These are phyloP conservation scores for Micractinium conductrix DNA, from an alignment of 139 green algal species.

Conservation along the genomic window DNA sequence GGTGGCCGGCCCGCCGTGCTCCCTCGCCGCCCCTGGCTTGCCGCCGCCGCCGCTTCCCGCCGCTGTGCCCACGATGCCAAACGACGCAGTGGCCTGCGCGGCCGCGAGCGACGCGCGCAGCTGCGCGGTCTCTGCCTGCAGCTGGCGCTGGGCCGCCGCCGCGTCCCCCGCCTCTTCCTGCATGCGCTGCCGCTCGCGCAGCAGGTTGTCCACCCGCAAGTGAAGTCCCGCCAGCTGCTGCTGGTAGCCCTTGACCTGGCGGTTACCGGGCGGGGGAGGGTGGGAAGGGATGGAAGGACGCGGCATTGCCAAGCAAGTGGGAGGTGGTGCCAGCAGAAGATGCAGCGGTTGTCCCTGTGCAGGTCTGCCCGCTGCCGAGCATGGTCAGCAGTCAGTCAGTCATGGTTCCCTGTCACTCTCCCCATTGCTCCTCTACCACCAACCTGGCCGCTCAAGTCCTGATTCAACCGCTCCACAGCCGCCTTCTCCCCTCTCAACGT, in stretches of 20 bases:
- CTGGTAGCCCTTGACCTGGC: not conserved
- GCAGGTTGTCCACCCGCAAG: constrained; percentile 29
- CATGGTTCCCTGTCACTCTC: no score
- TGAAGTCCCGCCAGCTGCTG: not conserved
- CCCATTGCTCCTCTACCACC: no score
- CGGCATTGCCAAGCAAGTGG: not conserved
- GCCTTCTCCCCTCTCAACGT: not conserved
- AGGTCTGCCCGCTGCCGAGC: no score
- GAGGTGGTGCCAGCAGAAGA: not conserved
- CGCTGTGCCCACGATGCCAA: no score
- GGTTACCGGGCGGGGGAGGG: not conserved
- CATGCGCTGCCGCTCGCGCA: constrained; percentile 6
- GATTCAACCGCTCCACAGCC: not conserved
- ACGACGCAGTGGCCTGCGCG: not conserved
- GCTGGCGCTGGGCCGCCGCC: not conserved
- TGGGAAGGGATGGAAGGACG: no score
- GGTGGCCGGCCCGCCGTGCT: not conserved
- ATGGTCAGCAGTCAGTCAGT: no score
- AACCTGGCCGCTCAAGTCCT: not conserved
- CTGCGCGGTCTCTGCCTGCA: not conserved
- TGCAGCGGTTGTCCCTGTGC: no score
- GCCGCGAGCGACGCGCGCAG: not conserved
- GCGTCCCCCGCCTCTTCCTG: not conserved
- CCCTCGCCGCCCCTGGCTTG: not conserved
- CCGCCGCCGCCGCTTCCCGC: not conserved